These are phyloP conservation scores for Curvularia lunata DNA, from an alignment of 2,329 filamentous ascomycete species.

Conservation along the genomic window DNA sequence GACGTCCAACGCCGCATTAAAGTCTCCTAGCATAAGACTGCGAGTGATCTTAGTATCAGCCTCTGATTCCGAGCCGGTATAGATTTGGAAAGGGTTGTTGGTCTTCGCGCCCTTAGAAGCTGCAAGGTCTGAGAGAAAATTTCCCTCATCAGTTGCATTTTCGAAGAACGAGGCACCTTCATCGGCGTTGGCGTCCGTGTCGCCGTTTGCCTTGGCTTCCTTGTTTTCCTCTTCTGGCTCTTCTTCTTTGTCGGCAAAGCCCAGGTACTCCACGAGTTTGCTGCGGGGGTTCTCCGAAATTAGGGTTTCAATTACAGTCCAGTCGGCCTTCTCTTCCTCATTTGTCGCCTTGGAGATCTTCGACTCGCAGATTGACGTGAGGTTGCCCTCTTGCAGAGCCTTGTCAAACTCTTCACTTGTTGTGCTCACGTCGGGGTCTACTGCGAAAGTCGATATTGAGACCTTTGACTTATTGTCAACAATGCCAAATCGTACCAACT, in stretches of 20 bases:
- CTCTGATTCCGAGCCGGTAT: constrained; percentile 80
- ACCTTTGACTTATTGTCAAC: constrained; percentile 77
- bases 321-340: constrained; percentile 94
- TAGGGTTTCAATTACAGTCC: constrained; percentile 90
- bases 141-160: constrained; percentile 72
- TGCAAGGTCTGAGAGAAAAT: constrained; percentile 83
- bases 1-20: constrained; percentile 86
- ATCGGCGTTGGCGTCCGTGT: constrained; percentile 30
- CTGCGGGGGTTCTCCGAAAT: constrained; percentile 84
- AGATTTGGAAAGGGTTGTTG: constrained; percentile 91
- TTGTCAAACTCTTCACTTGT: constrained; percentile 87
- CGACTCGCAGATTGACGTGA: constrained; percentile 78
- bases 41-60: constrained; percentile 87
- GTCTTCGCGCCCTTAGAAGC: constrained; percentile 91
- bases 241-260: constrained; percentile 70
- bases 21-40: constrained; percentile 87
- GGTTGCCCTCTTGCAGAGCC: constrained; percentile 76
- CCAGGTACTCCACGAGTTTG: constrained; percentile 85
- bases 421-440: constrained; percentile 83
- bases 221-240: constrained; percentile 34
- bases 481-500: constrained; percentile 77
- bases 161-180: constrained; percentile 77
- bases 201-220: constrained; percentile 54
- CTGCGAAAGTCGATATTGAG: constrained; percentile 83
- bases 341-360: constrained; percentile 77